phyloP scores from a whole-genome alignment of 495 filamentous ascomycete genomes.

The Podospora conica region DNA sequence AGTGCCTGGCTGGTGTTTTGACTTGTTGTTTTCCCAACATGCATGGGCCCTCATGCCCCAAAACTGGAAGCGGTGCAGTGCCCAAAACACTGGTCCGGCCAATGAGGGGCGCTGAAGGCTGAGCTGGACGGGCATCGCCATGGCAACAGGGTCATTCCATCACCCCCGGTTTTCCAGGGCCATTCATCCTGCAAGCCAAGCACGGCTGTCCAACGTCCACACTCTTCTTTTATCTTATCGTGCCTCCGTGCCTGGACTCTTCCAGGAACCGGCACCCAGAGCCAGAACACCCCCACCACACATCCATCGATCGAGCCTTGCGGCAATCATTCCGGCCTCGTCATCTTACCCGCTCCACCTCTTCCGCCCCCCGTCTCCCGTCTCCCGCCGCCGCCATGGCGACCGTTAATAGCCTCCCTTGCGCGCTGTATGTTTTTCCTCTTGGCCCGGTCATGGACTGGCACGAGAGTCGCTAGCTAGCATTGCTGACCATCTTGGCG shows the following conservation, averaged over 20 bases:
- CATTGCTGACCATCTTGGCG: not conserved
- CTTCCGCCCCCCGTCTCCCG: not conserved
- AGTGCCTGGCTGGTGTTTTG: conserved; percentile 8
- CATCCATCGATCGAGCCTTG: not conserved
- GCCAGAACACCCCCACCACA: conserved; percentile 3
- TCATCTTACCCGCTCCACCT: not conserved
- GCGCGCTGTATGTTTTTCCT: conserved; percentile 54
- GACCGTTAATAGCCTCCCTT: conserved; percentile 48
- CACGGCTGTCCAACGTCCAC: not conserved
- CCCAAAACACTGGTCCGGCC: not conserved
- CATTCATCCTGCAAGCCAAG: not conserved
- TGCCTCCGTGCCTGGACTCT: no score
- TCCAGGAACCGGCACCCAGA: no score
- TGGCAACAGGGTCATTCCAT: conserved; percentile 2
- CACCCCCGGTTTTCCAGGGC: not conserved
- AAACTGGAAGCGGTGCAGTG: not conserved
- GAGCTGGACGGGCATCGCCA: conserved; percentile 1
- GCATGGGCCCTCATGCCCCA: not conserved
- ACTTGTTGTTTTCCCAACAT: conserved; percentile 17
- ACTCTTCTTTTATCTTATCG: conserved; percentile 12
- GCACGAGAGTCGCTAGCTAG: no score
- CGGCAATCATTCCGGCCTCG: not conserved
- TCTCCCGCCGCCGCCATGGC: conserved; percentile 12
- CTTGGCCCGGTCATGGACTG: conserved; percentile 17
- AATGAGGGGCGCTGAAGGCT: not conserved